Percentiles rank a stretch among this genome's conserved stretches.
Conservation (phyloP, 257 asterid genomes). For the Forsythia viridissima region DNA sequence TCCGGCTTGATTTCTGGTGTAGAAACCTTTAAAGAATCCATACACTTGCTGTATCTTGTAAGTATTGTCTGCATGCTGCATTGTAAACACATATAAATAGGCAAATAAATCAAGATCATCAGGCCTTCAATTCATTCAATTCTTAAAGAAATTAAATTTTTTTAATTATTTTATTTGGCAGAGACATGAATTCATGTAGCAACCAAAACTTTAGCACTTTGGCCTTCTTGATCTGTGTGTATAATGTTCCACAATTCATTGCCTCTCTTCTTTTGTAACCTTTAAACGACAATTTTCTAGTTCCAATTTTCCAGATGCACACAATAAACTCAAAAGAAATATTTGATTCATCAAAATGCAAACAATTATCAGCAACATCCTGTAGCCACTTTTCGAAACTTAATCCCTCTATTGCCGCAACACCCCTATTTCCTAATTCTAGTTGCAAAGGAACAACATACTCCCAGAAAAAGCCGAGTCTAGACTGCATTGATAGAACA, state of each 20-base stretch:
- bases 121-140: background rate
- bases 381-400: background rate
- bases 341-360: slow-evolving; percentile 2
- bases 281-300: background rate
- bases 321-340: background rate
- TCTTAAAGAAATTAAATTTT: too few relatives aligned
- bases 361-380: background rate
- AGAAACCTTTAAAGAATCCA: slow-evolving; percentile 19
- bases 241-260: background rate
- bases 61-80: slow-evolving; percentile 64
- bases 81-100: background rate
- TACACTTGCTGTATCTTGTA: slow-evolving; percentile 31
- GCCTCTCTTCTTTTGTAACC: background rate
- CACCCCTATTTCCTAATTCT: background rate
- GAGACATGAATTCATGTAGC: background rate
- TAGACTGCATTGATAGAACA: background rate
- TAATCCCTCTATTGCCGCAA: background rate
- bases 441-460: background rate
- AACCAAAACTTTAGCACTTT: background rate
- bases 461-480: too few relatives aligned
- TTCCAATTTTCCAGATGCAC: background rate
- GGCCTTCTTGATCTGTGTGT: background rate
- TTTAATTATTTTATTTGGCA: background rate
- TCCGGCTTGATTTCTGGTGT: slow-evolving; percentile 30
- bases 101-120: background rate